phyloP scores from a whole-genome alignment of 1,139 yeast species.

The Zygosaccharomyces sapae region DNA sequence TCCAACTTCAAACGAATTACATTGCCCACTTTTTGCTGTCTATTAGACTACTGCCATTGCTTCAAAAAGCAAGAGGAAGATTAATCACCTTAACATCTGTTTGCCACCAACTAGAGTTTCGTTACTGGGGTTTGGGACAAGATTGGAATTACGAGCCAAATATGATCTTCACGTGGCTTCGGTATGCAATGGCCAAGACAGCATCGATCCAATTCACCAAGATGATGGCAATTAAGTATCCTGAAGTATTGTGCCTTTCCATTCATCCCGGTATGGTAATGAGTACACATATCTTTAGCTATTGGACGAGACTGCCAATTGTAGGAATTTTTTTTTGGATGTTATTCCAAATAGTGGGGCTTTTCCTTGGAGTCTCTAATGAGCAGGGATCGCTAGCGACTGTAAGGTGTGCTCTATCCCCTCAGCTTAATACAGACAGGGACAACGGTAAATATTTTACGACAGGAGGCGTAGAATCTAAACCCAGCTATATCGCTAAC shows the following conservation, averaged over 20 bases:
- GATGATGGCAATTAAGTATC: constrained; percentile 61
- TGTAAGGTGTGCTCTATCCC: constrained; percentile 59
- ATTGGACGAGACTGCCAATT: constrained; percentile 74
- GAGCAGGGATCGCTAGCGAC: constrained; percentile 72
- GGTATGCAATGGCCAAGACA: constrained; percentile 77
- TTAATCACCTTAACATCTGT: constrained; percentile 66
- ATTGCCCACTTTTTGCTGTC: constrained; percentile 72
- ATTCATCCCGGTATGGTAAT: constrained; percentile 86
- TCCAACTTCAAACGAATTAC: constrained; percentile 76
- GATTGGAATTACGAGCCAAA: constrained; percentile 61
- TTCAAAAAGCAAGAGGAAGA: constrained; percentile 47
- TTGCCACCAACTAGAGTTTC: constrained; percentile 58
- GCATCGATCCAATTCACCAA: constrained; percentile 74
- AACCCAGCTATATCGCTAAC: constrained; percentile 56
- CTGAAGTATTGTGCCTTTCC: constrained; percentile 58
- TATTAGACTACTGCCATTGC: constrained; percentile 52
- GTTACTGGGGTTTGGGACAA: constrained; percentile 48
- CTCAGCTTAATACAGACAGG: constrained; percentile 45
- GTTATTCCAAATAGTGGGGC: constrained; percentile 62
- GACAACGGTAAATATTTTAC: constrained; percentile 69
- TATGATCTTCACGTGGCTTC: constrained; percentile 66
- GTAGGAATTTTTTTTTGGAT: constrained; percentile 71
- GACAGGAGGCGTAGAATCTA: constrained; percentile 52
- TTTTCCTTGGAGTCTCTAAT: constrained; percentile 62
- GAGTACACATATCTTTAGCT: constrained; percentile 69